Evolutionary conservation across 2,329 filamentous ascomycete species (phyloP).

Genomic region (Paraconiothyrium brasiliense): DNA sequence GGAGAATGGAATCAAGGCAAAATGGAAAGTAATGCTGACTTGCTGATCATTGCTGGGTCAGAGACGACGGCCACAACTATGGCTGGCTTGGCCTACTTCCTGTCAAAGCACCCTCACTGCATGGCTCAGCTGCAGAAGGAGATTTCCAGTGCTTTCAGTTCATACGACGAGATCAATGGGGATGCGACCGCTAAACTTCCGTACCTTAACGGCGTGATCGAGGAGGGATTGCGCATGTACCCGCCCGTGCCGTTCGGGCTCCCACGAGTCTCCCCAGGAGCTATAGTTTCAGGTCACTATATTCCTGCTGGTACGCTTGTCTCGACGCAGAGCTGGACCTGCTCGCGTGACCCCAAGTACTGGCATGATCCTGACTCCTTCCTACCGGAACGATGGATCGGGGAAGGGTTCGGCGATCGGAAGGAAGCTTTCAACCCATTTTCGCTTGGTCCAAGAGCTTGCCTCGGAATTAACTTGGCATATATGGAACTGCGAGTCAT

Average conservation of each 20-base stretch:
- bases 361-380: slow-evolving; percentile 5
- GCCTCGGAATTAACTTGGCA: slow-evolving; percentile 15
- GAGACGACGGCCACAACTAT: slow-evolving; percentile 46
- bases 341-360: not conserved
- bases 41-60: slow-evolving; percentile 24
- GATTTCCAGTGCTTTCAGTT: slow-evolving; percentile 26
- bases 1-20: not conserved
- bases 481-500: slow-evolving; percentile 4
- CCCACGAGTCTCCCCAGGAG: slow-evolving; percentile 14
- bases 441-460: slow-evolving; percentile 11
- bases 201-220: slow-evolving; percentile 27
- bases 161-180: slow-evolving; percentile 24
- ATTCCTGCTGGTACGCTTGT: slow-evolving; percentile 5
- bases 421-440: slow-evolving; percentile 14
- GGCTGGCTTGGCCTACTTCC: slow-evolving; percentile 45
- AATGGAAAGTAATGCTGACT: not conserved
- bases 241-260: slow-evolving; percentile 19
- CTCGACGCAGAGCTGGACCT: not conserved
- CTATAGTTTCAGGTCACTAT: slow-evolving; percentile 13
- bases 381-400: slow-evolving; percentile 15
- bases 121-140: slow-evolving; percentile 30
- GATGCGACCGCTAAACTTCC: slow-evolving; percentile 41
- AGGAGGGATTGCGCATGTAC: slow-evolving; percentile 24
- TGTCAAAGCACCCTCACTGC: slow-evolving; percentile 28
- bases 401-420: not conserved